Base-by-base conservation (phyloP, 2,329 filamentous ascomycete genomes). In the Cryphonectria carpinicola region DNA sequence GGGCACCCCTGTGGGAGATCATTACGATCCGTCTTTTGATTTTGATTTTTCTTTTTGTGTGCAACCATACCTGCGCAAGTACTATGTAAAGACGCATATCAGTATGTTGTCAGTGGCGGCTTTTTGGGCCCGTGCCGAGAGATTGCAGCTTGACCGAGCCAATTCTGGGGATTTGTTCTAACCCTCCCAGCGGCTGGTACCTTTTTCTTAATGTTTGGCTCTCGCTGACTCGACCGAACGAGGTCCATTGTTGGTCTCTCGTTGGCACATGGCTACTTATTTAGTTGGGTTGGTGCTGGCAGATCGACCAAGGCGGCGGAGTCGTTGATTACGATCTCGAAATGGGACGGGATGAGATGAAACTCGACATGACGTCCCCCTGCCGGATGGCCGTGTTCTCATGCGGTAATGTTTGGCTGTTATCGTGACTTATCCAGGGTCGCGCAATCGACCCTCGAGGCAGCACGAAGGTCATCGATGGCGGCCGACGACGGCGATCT, bases 1-100 rank as follows among this genome's bases (percentile, higher is more conserved):
- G 54, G 71, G 37, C 22, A 66, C 69, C 71, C 69, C 69, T 72
- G 71, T 69, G 25, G 54, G 49, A 70, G 71, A 72, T 70, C 65
- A 64, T 67, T 60, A 54, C 43, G 62, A 65, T 65, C 68, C 65
- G 70, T 70, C 32, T 58, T 41, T 56, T 49, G 43, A 19, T 49
- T n/a, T 49, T 49, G 17, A 4, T 43, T 6, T 19, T 19, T 17
- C 14, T 43, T 19, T 1, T 2, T 49, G n/a, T 28, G 70, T 72
- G 61, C 62, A 49, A 72, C 70, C 14, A 60, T 41, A 56, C 58
- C 41, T 39, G 67, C 58, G 49, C 43, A 60, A 58, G 19, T 11
- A 46, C 28, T 28, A 28, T 49, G 46, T 6, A 22, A n/a, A 19
- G n/a, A 28, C 28, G 60, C 39, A 68, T 68, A 54, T 46, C 52